phyloP scores from a whole-genome alignment of 805 yeast species.

The Spathaspora hagerdaliae region DNA sequence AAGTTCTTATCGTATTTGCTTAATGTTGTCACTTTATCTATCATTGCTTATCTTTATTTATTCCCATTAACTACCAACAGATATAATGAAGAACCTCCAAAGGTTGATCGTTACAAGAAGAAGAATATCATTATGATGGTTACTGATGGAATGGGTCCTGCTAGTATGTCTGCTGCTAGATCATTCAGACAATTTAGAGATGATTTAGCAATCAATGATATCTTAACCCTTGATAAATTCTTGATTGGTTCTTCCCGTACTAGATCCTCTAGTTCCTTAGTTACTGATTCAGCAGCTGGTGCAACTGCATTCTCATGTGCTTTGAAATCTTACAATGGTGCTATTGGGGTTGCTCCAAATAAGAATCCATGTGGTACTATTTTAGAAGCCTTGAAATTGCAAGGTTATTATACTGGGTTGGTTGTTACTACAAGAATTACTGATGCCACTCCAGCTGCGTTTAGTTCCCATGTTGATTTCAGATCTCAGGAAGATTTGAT shows the following conservation, averaged over 20 bases:
- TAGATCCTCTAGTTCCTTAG: constrained; percentile 66
- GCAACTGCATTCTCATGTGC: constrained; percentile 93
- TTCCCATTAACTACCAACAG: neutral
- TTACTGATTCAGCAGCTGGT: constrained; percentile 96
- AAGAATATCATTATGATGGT: constrained; percentile 83
- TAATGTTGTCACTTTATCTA: constrained; percentile 4
- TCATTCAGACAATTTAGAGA: constrained; percentile 65
- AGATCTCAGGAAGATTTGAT: constrained; percentile 80
- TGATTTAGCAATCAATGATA: constrained; percentile 49
- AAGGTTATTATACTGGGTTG: constrained; percentile 80
- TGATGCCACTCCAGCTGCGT: constrained; percentile 94
- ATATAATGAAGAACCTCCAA: neutral
- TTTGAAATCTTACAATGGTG: constrained; percentile 81
- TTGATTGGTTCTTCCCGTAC: constrained; percentile 85
- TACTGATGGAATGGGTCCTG: constrained; percentile 95
- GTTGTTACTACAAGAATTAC: constrained; percentile 91
- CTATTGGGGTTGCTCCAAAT: constrained; percentile 76
- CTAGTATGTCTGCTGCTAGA: constrained; percentile 76
- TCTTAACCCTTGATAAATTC: constrained; percentile 60
- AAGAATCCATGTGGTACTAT: constrained; percentile 81
- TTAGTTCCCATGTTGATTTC: constrained; percentile 72
- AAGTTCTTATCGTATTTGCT: constrained; percentile 5
- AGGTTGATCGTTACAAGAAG: constrained; percentile 33
- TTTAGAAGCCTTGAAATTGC: constrained; percentile 78
- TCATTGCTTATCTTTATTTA: constrained; percentile 6